Percentiles rank a stretch among this genome's conserved stretches.
phyloP scores from a whole-genome alignment of 1,284 basidiomycete genomes.

The Ustilago hordei region DNA sequence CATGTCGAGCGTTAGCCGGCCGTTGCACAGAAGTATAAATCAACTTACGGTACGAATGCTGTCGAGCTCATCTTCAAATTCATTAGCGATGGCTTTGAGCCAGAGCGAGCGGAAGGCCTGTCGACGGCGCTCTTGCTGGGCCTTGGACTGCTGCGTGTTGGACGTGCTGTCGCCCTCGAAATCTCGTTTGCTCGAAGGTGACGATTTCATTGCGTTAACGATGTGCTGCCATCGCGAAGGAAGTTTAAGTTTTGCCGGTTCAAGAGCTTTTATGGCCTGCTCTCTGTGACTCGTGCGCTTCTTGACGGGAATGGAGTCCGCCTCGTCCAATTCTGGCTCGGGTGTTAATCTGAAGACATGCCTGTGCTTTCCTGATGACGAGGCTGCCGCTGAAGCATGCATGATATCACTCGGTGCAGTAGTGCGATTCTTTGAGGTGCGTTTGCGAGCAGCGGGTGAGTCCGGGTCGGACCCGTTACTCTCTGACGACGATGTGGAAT shows the following conservation, averaged over 20 bases:
- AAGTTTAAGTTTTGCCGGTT: slow-evolving; percentile 6
- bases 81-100: slow-evolving; percentile 58
- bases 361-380: neutral
- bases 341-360: slow-evolving; percentile 36
- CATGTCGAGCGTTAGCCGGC: neutral
- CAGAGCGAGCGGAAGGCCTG: slow-evolving; percentile 52
- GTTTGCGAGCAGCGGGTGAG: neutral
- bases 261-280: slow-evolving; percentile 6
- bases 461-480: slow-evolving; percentile 18
- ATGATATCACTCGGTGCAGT: neutral
- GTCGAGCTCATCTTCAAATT: slow-evolving; percentile 59
- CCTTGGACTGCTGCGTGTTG: slow-evolving; percentile 17
- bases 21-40: neutral
- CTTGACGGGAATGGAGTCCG: neutral
- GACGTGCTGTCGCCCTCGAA: neutral
- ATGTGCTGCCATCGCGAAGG: slow-evolving; percentile 30
- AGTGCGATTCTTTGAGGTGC: neutral
- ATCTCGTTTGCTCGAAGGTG: slow-evolving; percentile 1
- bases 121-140: slow-evolving; percentile 26
- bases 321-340: slow-evolving; percentile 10
- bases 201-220: slow-evolving; percentile 22
- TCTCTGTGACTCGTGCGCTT: slow-evolving; percentile 1
- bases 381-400: neutral
- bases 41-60: slow-evolving; percentile 46
- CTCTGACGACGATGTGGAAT: slow-evolving; percentile 18